These are phyloP conservation scores for Acanthamoeba lenticulata DNA, from an alignment of 208 protist species.

Conservation along the genomic window DNA sequence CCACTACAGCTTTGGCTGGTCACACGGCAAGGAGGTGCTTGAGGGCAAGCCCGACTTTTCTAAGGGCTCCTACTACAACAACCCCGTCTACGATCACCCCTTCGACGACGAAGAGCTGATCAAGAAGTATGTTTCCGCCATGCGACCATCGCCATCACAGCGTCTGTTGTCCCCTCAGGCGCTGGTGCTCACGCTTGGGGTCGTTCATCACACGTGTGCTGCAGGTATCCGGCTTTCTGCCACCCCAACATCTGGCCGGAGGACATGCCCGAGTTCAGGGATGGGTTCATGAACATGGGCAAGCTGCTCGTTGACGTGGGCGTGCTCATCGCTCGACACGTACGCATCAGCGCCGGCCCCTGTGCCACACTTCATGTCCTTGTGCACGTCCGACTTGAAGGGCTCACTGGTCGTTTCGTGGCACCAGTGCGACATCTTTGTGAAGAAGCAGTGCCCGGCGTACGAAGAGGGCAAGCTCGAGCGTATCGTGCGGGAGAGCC, in stretches of 20 bases:
- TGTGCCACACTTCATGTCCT: no score
- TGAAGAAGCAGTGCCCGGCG: not conserved
- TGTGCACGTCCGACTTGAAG: no score
- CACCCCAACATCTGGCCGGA: slow-evolving; percentile 86
- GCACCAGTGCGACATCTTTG: slow-evolving; percentile 36
- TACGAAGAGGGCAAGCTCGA: slow-evolving; percentile 69
- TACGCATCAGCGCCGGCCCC: slow-evolving; percentile 57
- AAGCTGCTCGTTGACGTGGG: slow-evolving; percentile 81
- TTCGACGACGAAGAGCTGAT: slow-evolving; percentile 79
- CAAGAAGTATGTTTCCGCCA: not conserved
- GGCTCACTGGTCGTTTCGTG: no score
- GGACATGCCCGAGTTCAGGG: slow-evolving; percentile 79
- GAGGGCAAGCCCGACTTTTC: slow-evolving; percentile 73
- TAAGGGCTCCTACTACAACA: slow-evolving; percentile 86
- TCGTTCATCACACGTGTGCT: not conserved
- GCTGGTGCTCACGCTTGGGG: no score
- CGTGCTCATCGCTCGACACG: slow-evolving; percentile 77
- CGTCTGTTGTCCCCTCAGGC: no score
- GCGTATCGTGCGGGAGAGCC: slow-evolving; percentile 69
- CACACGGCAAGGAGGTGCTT: slow-evolving; percentile 79
- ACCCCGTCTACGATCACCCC: slow-evolving; percentile 83
- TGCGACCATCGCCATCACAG: not conserved
- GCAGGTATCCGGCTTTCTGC: slow-evolving; percentile 72
- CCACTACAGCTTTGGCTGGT: slow-evolving; percentile 80
- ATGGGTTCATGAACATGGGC: slow-evolving; percentile 83